Percentiles rank a stretch among this genome's conserved stretches.
Evolutionary conservation across 2,329 filamentous ascomycete species (phyloP).

Genomic region (Zasmidium cellare): DNA sequence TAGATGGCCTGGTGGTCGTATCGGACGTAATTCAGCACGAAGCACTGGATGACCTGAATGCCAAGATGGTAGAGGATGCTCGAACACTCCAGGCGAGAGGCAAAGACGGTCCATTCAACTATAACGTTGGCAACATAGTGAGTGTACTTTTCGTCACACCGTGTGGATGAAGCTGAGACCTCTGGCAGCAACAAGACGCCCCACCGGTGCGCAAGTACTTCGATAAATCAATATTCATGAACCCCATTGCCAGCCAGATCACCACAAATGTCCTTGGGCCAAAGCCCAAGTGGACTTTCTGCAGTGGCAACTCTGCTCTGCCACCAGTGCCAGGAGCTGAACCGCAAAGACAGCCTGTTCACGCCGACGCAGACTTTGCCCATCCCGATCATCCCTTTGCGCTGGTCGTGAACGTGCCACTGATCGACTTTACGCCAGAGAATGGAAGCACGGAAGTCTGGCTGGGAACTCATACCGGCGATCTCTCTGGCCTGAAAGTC

Average conservation of each 20-base stretch:
- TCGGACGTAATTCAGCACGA: constrained; percentile 54
- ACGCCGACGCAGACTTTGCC: constrained; percentile 61
- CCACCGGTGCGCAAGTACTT: constrained; percentile 54
- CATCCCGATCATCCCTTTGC: constrained; percentile 58
- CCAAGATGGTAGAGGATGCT: constrained; percentile 61
- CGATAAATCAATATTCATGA: constrained; percentile 54
- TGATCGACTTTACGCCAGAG: constrained; percentile 52
- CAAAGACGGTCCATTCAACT: constrained; percentile 61
- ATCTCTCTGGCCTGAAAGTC: constrained; percentile 30
- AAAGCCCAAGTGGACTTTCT: constrained; percentile 57
- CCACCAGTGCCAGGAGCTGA: constrained; percentile 44
- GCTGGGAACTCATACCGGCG: constrained; percentile 54
- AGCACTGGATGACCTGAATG: constrained; percentile 57
- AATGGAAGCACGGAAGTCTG: constrained; percentile 62
- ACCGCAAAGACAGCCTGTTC: constrained; percentile 54
- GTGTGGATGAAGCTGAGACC: neutral
- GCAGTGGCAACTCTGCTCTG: constrained; percentile 60
- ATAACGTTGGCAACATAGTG: constrained; percentile 51
- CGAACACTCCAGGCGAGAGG: constrained; percentile 51
- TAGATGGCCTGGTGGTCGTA: constrained; percentile 59
- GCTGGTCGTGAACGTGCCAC: constrained; percentile 55
- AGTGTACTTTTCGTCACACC: neutral
- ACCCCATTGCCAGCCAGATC: constrained; percentile 57
- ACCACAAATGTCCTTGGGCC: constrained; percentile 58
- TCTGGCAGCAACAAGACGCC: constrained; percentile 56